These are phyloP conservation scores for Paraconiothyrium brasiliense DNA, from an alignment of 2,329 filamentous ascomycete species.

Conservation along the genomic window DNA sequence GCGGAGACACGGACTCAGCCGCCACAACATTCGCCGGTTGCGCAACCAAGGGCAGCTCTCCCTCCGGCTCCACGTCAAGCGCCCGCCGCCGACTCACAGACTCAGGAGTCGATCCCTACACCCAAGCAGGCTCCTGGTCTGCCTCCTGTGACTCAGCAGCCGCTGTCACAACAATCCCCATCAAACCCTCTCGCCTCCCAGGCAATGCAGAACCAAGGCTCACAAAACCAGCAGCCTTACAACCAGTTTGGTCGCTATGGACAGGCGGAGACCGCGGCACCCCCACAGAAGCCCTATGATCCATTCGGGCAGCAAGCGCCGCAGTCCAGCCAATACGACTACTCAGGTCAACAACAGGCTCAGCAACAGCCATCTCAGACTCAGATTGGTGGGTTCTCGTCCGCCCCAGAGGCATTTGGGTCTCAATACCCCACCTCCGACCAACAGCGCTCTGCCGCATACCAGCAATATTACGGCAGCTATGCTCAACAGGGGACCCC, in stretches of 20 bases:
- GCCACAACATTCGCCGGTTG: slow-evolving; percentile 88
- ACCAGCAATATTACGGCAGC: slow-evolving; percentile 71
- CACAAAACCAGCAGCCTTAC: slow-evolving; percentile 57
- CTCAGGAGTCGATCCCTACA: slow-evolving; percentile 55
- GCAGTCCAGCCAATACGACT: slow-evolving; percentile 59
- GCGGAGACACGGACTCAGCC: slow-evolving; percentile 93
- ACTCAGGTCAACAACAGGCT: slow-evolving; percentile 60
- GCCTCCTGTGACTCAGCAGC: slow-evolving; percentile 66
- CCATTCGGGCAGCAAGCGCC: slow-evolving; percentile 81
- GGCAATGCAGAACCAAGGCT: slow-evolving; percentile 62
- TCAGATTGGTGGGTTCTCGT: slow-evolving; percentile 73
- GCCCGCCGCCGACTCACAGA: slow-evolving; percentile 50
- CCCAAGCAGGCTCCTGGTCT: slow-evolving; percentile 70
- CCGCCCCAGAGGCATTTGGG: slow-evolving; percentile 80
- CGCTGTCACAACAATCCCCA: slow-evolving; percentile 53
- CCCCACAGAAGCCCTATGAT: slow-evolving; percentile 84
- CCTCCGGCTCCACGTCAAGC: slow-evolving; percentile 71
- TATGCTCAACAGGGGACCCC: slow-evolving; percentile 61
- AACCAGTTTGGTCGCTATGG: slow-evolving; percentile 77
- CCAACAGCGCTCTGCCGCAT: slow-evolving; percentile 74
- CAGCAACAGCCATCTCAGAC: slow-evolving; percentile 61
- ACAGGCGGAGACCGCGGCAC: slow-evolving; percentile 69
- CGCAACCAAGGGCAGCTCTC: slow-evolving; percentile 84
- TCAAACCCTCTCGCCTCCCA: slow-evolving; percentile 61
- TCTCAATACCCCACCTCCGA: slow-evolving; percentile 82